phyloP scores from a whole-genome alignment of 140 eudicot species.

The Flaveria floridana region DNA sequence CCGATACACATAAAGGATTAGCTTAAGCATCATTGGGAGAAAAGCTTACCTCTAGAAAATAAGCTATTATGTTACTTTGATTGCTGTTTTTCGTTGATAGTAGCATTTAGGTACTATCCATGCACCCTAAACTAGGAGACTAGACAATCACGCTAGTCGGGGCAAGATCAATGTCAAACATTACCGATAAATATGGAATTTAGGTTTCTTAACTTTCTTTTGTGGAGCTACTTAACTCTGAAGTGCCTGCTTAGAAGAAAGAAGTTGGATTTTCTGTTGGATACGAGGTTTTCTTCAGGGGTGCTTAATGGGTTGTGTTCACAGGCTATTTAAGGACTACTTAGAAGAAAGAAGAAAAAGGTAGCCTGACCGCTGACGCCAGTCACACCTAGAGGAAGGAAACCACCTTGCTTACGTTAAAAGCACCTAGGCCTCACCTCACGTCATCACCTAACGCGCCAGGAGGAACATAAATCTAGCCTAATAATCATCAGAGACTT shows the following conservation, averaged over 20 bases:
- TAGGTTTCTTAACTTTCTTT: background rate
- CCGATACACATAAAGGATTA: too few relatives aligned
- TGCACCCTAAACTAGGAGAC: constrained; percentile 3
- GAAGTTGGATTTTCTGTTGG: too few relatives aligned
- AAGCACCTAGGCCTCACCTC: background rate
- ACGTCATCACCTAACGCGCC: background rate
- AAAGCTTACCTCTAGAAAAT: background rate
- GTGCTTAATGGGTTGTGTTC: too few relatives aligned
- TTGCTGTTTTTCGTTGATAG: background rate
- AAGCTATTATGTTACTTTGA: background rate
- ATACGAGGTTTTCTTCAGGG: too few relatives aligned
- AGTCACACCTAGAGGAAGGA: too few relatives aligned
- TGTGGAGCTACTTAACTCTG: background rate
- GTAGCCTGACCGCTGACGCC: too few relatives aligned
- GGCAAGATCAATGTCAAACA: constrained; percentile 8
- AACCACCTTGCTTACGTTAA: background rate
- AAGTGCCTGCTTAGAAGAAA: background rate
- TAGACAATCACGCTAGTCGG: background rate
- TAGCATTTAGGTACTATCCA: background rate
- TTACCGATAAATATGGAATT: background rate
- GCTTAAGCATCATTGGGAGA: background rate
- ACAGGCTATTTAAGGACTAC: too few relatives aligned
- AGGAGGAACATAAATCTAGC: background rate
- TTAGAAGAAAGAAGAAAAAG: too few relatives aligned
- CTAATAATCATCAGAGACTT: background rate